Evolutionary conservation across 2,329 filamentous ascomycete species (phyloP).

Genomic region (Fusarium incarnatum): DNA sequence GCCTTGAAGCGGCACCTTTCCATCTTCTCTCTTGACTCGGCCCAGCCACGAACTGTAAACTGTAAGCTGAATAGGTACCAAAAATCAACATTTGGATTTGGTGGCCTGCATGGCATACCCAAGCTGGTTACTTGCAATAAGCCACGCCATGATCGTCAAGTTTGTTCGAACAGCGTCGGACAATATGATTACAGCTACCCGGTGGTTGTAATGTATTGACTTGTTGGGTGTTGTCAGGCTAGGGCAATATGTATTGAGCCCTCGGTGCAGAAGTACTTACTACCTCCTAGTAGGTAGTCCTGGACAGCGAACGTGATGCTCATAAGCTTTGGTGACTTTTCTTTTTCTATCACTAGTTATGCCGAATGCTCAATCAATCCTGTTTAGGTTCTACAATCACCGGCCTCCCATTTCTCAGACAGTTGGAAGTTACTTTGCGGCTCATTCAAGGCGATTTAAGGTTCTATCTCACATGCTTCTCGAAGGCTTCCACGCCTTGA

Average conservation of each 20-base stretch:
- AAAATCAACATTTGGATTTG: neutral
- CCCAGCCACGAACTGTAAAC: neutral
- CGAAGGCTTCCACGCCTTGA: neutral
- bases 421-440: conserved; percentile 2
- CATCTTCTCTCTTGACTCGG: neutral
- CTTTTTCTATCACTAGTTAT: neutral
- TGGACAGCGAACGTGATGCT: neutral
- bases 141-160: neutral
- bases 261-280: neutral
- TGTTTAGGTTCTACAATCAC: neutral
- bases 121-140: neutral
- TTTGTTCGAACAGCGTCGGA: neutral
- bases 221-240: neutral
- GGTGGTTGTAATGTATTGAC: neutral
- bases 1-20: neutral
- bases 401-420: neutral
- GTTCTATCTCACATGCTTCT: neutral
- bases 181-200: neutral
- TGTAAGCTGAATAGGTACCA: neutral
- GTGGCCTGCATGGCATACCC: neutral
- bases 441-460: neutral
- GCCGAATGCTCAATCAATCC: neutral
- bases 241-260: neutral
- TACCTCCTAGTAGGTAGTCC: neutral
- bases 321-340: neutral